A percentile compares a stretch with the other conserved stretches of the same genome.
Evolutionary conservation across 2,329 filamentous ascomycete species (phyloP).

Genomic region (Pyricularia pennisetigena): DNA sequence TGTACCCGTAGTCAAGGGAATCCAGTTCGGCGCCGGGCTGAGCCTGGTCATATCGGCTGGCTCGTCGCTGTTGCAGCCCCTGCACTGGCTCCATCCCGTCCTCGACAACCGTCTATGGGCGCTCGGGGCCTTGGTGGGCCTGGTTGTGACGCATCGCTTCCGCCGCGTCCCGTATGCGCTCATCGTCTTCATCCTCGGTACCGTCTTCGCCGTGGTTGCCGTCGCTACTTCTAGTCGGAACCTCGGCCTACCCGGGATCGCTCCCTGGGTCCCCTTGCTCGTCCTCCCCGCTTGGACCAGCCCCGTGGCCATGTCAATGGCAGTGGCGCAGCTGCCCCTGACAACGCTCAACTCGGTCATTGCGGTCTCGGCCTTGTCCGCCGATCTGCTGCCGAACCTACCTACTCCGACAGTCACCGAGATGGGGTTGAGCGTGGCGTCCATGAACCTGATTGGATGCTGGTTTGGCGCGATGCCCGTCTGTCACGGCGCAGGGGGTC

Average conservation of each 20-base stretch:
- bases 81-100: slow-evolving; percentile 54
- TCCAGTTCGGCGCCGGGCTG: slow-evolving; percentile 85
- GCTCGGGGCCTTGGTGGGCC: slow-evolving; percentile 58
- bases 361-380: slow-evolving; percentile 68
- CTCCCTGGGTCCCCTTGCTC: slow-evolving; percentile 50
- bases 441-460: slow-evolving; percentile 76
- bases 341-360: slow-evolving; percentile 90
- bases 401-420: slow-evolving; percentile 59
- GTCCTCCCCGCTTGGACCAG: slow-evolving; percentile 30
- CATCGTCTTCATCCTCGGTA: slow-evolving; percentile 56
- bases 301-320: slow-evolving; percentile 41
- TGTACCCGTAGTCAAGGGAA: slow-evolving; percentile 83
- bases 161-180: slow-evolving; percentile 71
- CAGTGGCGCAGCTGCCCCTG: slow-evolving; percentile 78
- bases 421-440: slow-evolving; percentile 70
- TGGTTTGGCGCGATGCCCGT: slow-evolving; percentile 96
- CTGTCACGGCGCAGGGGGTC: slow-evolving; percentile 83
- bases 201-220: slow-evolving; percentile 42
- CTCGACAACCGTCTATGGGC: slow-evolving; percentile 75
- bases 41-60: slow-evolving; percentile 74
- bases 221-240: slow-evolving; percentile 15
- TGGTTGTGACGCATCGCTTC: slow-evolving; percentile 57
- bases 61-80: slow-evolving; percentile 51
- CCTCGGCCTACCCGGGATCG: slow-evolving; percentile 36
- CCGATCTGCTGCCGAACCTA: slow-evolving; percentile 64